Base-by-base conservation (phyloP, 371 early-diverging fungal species). In the Actinomortierella ambigua region DNA sequence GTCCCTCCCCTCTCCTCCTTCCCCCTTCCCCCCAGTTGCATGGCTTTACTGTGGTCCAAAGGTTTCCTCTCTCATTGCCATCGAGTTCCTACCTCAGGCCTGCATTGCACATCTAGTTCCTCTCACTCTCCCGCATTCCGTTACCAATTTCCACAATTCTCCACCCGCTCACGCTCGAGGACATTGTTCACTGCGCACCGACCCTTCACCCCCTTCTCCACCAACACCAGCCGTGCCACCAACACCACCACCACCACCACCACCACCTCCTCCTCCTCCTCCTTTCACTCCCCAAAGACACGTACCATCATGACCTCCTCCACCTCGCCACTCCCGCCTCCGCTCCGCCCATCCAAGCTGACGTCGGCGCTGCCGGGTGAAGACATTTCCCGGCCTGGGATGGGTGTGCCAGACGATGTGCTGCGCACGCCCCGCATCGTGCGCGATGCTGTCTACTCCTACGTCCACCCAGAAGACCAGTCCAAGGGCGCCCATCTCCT, bases 371-470 rank as follows among this genome's bases (percentile, higher is more conserved):
- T 76, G 13, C 77, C 70, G 8, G 57, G 57, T 39, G 77, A 76
- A 27, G 67, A 69, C 23, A 46, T 76, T 22, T 63, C 70, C 8
- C 29, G 57, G 0, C 49, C 63, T 11, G 67, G 57, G 6, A 57
- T 60, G 3, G 64, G 52, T 22, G 46, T 70, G 13, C 77, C 77
- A 0, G 63, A 66, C 26, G 50, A 49, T 23, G 34, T 78, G 20
- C 66, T 76, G 28, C 53, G 55, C 24, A 53, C 59, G 3, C 58
- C 86, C 15, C 78, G 90, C 14, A 82, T 86, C 55, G 89, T 92
- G 17, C 81, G 78, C 28, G 66, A 79, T 23, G 87, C 89, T 13
- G 82, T 81, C 47, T 90, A 79, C 71, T 81, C 87, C 1, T 85
- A 78, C 55, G 80, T 88, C 9, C 58, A 68, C 53, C 92, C 90